Conservation (phyloP, 345 rosid genomes). For the Hypericum androsaemum region DNA sequence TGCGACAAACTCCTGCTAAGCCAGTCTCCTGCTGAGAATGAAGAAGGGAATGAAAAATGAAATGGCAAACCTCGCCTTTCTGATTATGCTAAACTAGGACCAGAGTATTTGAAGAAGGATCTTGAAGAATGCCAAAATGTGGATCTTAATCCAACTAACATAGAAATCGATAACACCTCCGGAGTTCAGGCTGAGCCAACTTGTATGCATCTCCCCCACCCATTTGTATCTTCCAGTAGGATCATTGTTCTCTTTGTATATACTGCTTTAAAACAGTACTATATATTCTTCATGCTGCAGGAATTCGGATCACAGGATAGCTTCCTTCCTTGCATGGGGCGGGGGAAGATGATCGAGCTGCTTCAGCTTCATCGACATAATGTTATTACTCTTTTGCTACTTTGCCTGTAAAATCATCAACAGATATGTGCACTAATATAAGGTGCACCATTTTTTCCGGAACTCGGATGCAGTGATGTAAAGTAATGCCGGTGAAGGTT, state of each 20-base stretch:
- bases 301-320: constrained; percentile 96
- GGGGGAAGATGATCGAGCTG: constrained; percentile 15
- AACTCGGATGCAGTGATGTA: no score
- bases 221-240: no score
- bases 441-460: constrained; percentile 7
- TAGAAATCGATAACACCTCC: constrained; percentile 90
- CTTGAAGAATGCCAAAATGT: constrained; percentile 77
- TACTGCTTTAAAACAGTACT: neutral
- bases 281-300: constrained; percentile 22
- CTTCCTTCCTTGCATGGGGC: constrained; percentile 72
- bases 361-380: no score
- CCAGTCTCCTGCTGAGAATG: constrained; percentile 62
- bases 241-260: neutral
- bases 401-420: neutral
- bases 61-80: constrained; percentile 44
- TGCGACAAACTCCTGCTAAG: constrained; percentile 71
- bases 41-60: constrained; percentile 26
- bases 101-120: constrained; percentile 72
- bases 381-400: neutral
- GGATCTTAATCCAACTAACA: constrained; percentile 57
- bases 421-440: no score
- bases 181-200: constrained; percentile 87
- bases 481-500: constrained; percentile 3
- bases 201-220: constrained; percentile 39
- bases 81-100: constrained; percentile 64